A percentile compares a stretch with the other conserved stretches of the same genome.
Conservation (phyloP, 805 yeast species). For the Saturnispora serradocipensis region DNA sequence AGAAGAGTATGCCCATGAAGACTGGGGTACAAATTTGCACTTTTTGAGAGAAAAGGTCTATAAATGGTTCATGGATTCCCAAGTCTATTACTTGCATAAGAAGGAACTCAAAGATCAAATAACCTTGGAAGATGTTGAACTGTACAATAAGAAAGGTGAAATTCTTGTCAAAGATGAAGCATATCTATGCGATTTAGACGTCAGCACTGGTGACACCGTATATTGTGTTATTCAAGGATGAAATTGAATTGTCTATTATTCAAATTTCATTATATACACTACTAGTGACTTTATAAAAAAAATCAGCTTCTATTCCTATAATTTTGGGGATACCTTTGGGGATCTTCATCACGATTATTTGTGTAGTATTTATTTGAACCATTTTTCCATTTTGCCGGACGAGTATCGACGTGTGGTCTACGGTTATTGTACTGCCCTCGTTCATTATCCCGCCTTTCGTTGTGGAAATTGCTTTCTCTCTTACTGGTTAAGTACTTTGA, state of each 20-base stretch:
- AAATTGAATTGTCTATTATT: not conserved
- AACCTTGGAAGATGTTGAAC: constrained; percentile 24
- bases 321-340: not conserved
- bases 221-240: constrained; percentile 25
- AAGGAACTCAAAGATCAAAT: constrained; percentile 11
- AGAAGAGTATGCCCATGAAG: constrained; percentile 68
- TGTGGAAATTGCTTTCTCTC: not conserved
- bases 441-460: not conserved
- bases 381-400: not conserved
- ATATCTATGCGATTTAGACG: constrained; percentile 41
- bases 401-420: not conserved
- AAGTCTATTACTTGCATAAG: constrained; percentile 20
- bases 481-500: not conserved
- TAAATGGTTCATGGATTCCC: constrained; percentile 41
- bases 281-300: not conserved
- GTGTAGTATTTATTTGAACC: not conserved
- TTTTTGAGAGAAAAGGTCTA: constrained; percentile 52
- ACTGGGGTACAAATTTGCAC: constrained; percentile 57
- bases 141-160: constrained; percentile 28
- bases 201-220: constrained; percentile 44
- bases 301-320: constrained; percentile 4
- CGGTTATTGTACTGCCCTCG: not conserved
- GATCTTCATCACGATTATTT: constrained; percentile 5
- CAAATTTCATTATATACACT: not conserved
- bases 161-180: constrained; percentile 32